Conservation (phyloP, 208 protist genomes). For the Crithidia expoeki region DNA sequence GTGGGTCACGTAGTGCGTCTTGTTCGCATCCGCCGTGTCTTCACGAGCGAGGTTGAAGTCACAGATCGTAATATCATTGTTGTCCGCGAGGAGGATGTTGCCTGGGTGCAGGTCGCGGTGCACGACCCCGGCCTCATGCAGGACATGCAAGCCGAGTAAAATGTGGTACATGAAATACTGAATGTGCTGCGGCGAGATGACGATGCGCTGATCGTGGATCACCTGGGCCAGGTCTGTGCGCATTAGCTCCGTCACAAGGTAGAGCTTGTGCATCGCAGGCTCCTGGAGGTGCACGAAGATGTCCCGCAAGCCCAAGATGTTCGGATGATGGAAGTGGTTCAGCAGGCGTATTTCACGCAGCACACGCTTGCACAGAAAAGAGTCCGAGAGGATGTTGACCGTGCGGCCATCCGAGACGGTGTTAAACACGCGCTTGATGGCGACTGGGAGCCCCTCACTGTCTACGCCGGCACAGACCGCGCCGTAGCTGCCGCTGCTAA, state of each 20-base stretch:
- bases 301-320: slow-evolving; percentile 95
- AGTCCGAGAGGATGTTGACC: slow-evolving; percentile 87
- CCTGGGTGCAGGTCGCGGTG: slow-evolving; percentile 93
- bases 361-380: slow-evolving; percentile 91
- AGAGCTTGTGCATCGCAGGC: slow-evolving; percentile 94
- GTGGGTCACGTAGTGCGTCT: slow-evolving; percentile 95
- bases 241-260: slow-evolving; percentile 97
- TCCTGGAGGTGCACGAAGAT: slow-evolving; percentile 91
- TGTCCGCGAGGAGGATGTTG: slow-evolving; percentile 89
- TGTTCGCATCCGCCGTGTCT: slow-evolving; percentile 81
- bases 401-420: slow-evolving; percentile 81
- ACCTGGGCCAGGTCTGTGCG: slow-evolving; percentile 93
- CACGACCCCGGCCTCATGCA: slow-evolving; percentile 91
- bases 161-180: slow-evolving; percentile 97
- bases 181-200: slow-evolving; percentile 94
- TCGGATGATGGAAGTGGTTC: slow-evolving; percentile 96
- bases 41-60: slow-evolving; percentile 97
- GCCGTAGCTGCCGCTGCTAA: slow-evolving; percentile 91
- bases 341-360: slow-evolving; percentile 94
- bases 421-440: slow-evolving; percentile 90
- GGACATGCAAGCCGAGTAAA: slow-evolving; percentile 92
- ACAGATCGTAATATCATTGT: slow-evolving; percentile 95
- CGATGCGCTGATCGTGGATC: slow-evolving; percentile 95
- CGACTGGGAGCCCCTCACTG: slow-evolving; percentile 62
- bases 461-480: slow-evolving; percentile 84